Base-by-base conservation (phyloP, 2,329 filamentous ascomycete genomes). In the Aspergillus bombycis region DNA sequence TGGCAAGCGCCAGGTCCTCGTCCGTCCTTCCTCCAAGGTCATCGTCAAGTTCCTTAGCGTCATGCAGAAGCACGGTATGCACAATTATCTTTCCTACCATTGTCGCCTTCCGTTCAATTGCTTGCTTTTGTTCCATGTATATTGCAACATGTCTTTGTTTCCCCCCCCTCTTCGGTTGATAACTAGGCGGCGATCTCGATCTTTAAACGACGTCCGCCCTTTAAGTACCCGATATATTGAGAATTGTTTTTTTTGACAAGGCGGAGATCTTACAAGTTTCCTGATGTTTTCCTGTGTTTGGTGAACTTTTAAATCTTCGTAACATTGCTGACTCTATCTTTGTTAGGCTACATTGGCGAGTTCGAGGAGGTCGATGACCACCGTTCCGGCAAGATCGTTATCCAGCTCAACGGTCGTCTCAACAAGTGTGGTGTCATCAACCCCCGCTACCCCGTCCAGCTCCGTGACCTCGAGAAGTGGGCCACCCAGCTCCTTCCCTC, bases 391-490 rank as follows among this genome's bases (percentile, higher is more conserved):
- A 99, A 99, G 91, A 97, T 99, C 72, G 93, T 99, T 77, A 95
- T 99, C 79, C 95, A 99, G 89, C 91, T 99, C 73, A 99, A 97
- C 86, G 95, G 95, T 84, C 95, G 93, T 75, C 89, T 97, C 83
- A 97, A 97, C 92, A 97, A 98, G 91, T 95, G 92, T 71, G 95
- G 94, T 88, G 94, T 97, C 86, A 99, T 99, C 89, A 95, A 91
- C 72, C 95, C 95, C 82, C 92, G 95, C 83, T 99, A 97, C 92
- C 98, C 98, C 89, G 92, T 99, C 84, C 93, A 94, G 83, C 93
- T 99, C 79, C 85, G 88, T 78, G 95, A 99, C 78, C 89, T 99
- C 80, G 95, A 99, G 92, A 97, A 98, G 89, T 99, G 95, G 95
- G 93, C 98, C 77, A 93, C 96, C 86, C 96, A 96, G 90, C 91